These are phyloP conservation scores for Hemisphaericaspora lyxosophila DNA, from an alignment of 1,139 yeast species.

Conservation along the genomic window DNA sequence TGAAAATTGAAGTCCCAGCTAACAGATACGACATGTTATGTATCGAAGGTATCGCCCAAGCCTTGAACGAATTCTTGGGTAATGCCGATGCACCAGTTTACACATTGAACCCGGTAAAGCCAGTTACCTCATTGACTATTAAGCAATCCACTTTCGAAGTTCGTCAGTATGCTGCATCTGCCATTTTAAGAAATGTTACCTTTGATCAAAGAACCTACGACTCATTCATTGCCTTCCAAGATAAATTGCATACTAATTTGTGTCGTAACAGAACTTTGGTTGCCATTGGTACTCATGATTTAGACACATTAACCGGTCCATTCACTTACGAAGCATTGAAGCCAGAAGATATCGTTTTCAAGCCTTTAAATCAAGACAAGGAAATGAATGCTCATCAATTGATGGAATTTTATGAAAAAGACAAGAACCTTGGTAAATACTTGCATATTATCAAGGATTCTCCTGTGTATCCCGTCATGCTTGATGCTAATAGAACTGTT, in stretches of 20 bases:
- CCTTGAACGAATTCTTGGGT: slow-evolving; percentile 87
- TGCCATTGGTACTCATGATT: slow-evolving; percentile 98
- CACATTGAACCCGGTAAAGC: slow-evolving; percentile 58
- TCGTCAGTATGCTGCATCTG: slow-evolving; percentile 95
- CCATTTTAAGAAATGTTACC: slow-evolving; percentile 77
- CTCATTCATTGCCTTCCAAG: slow-evolving; percentile 94
- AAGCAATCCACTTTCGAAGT: slow-evolving; percentile 68
- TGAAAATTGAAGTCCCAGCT: slow-evolving; percentile 96
- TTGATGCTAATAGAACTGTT: slow-evolving; percentile 74
- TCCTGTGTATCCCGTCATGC: slow-evolving; percentile 88
- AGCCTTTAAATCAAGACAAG: slow-evolving; percentile 83
- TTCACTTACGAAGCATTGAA: slow-evolving; percentile 84
- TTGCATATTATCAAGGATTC: slow-evolving; percentile 85
- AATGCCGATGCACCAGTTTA: slow-evolving; percentile 63
- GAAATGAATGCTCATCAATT: slow-evolving; percentile 74
- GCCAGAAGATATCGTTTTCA: slow-evolving; percentile 75
- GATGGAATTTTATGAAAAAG: slow-evolving; percentile 88
- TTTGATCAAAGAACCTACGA: slow-evolving; percentile 86
- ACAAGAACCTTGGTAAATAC: slow-evolving; percentile 85
- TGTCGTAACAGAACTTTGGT: slow-evolving; percentile 97
- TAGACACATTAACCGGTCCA: slow-evolving; percentile 79
- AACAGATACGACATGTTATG: slow-evolving; percentile 98
- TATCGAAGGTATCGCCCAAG: slow-evolving; percentile 96
- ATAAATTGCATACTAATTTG: slow-evolving; percentile 89
- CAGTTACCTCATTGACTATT: slow-evolving; percentile 67